Evolutionary conservation across 805 yeast species (phyloP), one percentile per base, ranked within the genome.

Genomic region (Lipomyces kockii): DNA sequence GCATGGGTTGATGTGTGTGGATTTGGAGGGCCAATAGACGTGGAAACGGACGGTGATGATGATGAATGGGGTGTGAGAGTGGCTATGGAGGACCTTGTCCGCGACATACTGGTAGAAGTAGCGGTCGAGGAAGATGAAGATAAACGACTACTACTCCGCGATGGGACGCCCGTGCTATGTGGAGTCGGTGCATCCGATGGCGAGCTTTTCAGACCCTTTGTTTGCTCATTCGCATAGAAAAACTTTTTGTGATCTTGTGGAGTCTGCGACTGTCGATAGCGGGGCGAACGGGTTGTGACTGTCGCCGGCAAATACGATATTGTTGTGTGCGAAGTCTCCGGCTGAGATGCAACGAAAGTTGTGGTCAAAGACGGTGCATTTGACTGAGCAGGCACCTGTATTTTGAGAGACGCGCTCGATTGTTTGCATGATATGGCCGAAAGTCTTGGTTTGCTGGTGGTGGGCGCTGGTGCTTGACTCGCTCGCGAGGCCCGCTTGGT

Each of bases 271-370:
- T 32, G 34, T 34, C 54, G 27, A 54, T 57, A 58, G 12, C 69
- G 61, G 12, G 72, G 72, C 12, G 72, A 69, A 14, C 72, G 62
- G 6, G 72, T 68, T 32, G 72, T 70, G 22, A 70, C 71, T 0
- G 73, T 69, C 9, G 70, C 20, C 3, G 72, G 71, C 39, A 69
- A 49, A 39, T 68, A 63, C 12, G 71, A 60, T 22, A 66, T 8
- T 6, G 67, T 68, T 2, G 58, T 64, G 39, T 57, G 67, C 25
- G 70, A 64, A 43, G 61, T 9, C 11, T 43, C 49, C 22, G 49
- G 22, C 49, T 17, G 49, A 43, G 49, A 43, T 7, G 20, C 22
- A 5, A 17, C 49, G n/a, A 17, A 43, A 5, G 49, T 2, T 43
- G 20, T n/a, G 3, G 9, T 6, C n/a, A 17, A 43, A 43, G 49